These are phyloP conservation scores for Neoarthrinium moseri DNA, from an alignment of 2,329 filamentous ascomycete genomes.

Conservation along the genomic window DNA sequence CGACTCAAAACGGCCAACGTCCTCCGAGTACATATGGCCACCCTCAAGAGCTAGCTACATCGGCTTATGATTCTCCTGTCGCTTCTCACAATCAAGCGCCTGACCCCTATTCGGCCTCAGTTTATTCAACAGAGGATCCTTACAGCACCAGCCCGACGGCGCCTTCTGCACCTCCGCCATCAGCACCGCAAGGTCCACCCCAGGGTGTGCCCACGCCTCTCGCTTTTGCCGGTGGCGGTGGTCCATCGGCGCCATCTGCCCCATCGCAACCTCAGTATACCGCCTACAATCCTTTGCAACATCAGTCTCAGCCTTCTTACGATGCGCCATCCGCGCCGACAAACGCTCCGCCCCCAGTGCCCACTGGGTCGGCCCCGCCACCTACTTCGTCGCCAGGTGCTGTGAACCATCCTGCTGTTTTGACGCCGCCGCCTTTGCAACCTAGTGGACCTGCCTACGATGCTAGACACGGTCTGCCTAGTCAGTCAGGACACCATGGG, in stretches of 20 bases:
- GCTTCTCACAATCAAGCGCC: conserved; percentile 48
- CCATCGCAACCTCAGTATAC: conserved; percentile 36
- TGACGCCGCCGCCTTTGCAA: conserved; percentile 44
- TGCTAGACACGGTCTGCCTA: conserved; percentile 49
- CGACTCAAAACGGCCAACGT: conserved; percentile 45
- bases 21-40: conserved; percentile 69
- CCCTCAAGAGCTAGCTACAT: conserved; percentile 76
- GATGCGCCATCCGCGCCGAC: conserved; percentile 21
- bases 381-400: conserved; percentile 36
- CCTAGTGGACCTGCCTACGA: conserved; percentile 46
- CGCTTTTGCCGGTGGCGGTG: conserved; percentile 17
- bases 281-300: conserved; percentile 28
- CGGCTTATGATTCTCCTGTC: conserved; percentile 73
- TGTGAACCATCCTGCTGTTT: conserved; percentile 20
- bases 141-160: conserved; percentile 27
- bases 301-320: conserved; percentile 30
- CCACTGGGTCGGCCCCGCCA: conserved; percentile 37
- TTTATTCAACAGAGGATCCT: conserved; percentile 48
- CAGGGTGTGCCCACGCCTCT: conserved; percentile 23
- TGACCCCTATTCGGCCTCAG: conserved; percentile 44
- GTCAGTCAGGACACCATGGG: conserved; percentile 31
- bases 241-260: conserved; percentile 24
- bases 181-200: conserved; percentile 20
- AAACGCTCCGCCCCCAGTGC: conserved; percentile 29
- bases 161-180: conserved; percentile 27